Conservation (phyloP, 106 monocot genomes). For the Alisma plantagoaquatica region DNA sequence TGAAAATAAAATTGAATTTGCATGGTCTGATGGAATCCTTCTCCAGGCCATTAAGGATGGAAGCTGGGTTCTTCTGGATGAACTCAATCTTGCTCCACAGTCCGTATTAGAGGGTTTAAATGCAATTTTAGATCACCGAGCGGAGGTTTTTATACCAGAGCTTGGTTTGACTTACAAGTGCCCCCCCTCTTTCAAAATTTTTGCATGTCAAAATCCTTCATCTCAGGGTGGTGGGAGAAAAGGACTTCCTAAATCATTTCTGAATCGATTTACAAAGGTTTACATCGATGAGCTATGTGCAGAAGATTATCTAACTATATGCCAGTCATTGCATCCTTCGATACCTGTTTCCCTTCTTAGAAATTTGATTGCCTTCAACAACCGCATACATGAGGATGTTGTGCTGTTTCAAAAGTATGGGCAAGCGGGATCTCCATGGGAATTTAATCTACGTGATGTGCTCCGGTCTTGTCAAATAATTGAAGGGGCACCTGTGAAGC, state of each 20-base stretch:
- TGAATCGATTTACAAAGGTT: slow-evolving; percentile 96
- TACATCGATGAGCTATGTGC: slow-evolving; percentile 77
- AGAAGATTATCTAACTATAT: slow-evolving; percentile 79
- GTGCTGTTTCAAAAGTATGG: slow-evolving; percentile 75
- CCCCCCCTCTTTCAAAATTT: slow-evolving; percentile 70
- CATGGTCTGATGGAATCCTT: slow-evolving; percentile 96
- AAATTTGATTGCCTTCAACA: slow-evolving; percentile 75
- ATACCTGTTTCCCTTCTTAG: slow-evolving; percentile 35
- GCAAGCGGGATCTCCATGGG: slow-evolving; percentile 94
- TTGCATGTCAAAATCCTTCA: slow-evolving; percentile 98
- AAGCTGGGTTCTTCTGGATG: slow-evolving; percentile 92
- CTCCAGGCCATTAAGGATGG: slow-evolving; percentile 93
- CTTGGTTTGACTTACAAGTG: slow-evolving; percentile 63
- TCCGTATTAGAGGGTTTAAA: slow-evolving; percentile 97
- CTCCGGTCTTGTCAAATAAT: slow-evolving; percentile 91
- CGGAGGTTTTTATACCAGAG: slow-evolving; percentile 94
- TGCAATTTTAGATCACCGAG: slow-evolving; percentile 93
- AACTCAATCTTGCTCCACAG: slow-evolving; percentile 99
- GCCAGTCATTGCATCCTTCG: slow-evolving; percentile 55
- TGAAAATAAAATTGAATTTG: slow-evolving; percentile 72
- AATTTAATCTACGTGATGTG: slow-evolving; percentile 96
- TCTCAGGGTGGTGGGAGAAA: slow-evolving; percentile 95
- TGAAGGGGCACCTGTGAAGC: slow-evolving; percentile 33
- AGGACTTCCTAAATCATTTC: slow-evolving; percentile 92
- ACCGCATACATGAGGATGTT: slow-evolving; percentile 56